Evolutionary conservation across 2,329 filamentous ascomycete genomes (phyloP).

Genomic region (Emmonsiellopsis sp.): DNA sequence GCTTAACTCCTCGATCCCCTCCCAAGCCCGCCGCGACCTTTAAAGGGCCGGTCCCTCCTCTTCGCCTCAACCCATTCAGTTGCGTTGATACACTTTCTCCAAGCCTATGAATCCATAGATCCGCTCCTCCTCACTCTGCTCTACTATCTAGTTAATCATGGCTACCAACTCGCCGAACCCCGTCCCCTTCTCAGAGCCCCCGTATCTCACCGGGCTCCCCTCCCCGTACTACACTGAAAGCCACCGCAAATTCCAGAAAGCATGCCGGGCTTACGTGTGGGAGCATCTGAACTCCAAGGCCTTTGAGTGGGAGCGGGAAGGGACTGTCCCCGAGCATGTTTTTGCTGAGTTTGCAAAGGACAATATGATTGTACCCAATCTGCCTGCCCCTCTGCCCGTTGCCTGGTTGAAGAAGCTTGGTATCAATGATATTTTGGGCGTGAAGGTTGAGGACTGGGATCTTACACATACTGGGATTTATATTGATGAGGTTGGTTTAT

Average conservation of each 20-base stretch:
- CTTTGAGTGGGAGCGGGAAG: conserved; percentile 61
- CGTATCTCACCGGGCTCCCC: conserved; percentile 60
- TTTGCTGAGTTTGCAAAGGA: conserved; percentile 55
- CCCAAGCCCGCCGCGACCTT: too few species aligned
- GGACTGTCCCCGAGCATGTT: conserved; percentile 54
- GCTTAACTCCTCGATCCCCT: too few species aligned
- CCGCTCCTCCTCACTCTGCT: conserved; percentile 3
- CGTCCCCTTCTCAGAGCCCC: conserved; percentile 64
- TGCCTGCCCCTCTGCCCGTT: conserved; percentile 61
- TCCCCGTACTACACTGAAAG: conserved; percentile 62
- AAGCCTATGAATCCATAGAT: neutral
- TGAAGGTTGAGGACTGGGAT: conserved; percentile 65
- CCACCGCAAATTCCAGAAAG: conserved; percentile 58
- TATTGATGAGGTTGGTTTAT: conserved; percentile 48
- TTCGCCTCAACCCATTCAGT: too few species aligned
- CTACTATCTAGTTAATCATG: conserved; percentile 15
- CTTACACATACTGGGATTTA: conserved; percentile 64
- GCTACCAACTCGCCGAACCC: conserved; percentile 24
- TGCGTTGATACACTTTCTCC: too few species aligned
- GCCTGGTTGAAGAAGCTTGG: conserved; percentile 58
- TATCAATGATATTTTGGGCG: conserved; percentile 57
- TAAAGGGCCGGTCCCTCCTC: too few species aligned
- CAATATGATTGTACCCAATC: conserved; percentile 61
- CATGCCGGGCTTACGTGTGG: conserved; percentile 56
- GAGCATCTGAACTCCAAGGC: conserved; percentile 55